Evolutionary conservation across 192 early-diverging fungal species (phyloP).

Genomic region (Diversispora eburnea): DNA sequence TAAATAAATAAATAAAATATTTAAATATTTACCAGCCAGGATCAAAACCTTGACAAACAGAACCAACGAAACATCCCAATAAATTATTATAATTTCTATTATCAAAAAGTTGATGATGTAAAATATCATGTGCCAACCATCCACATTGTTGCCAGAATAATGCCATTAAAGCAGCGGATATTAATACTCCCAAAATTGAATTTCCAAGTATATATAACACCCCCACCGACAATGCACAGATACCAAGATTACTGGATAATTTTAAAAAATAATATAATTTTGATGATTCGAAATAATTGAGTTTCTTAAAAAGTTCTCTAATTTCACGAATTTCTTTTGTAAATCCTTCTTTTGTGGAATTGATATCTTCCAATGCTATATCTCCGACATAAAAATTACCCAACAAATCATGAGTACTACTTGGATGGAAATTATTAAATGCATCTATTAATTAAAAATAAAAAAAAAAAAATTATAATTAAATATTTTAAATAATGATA

Average conservation of each 20-base stretch:
- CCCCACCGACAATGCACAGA: slow-evolving; percentile 46
- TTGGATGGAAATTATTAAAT: slow-evolving; percentile 76
- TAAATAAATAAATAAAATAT: no score
- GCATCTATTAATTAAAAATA: slow-evolving; percentile 44
- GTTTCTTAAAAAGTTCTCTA: slow-evolving; percentile 45
- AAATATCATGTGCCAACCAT: slow-evolving; percentile 81
- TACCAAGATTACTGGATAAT: slow-evolving; percentile 50
- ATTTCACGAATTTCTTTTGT: slow-evolving; percentile 60
- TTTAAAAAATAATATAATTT: slow-evolving; percentile 70
- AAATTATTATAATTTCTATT: slow-evolving; percentile 60
- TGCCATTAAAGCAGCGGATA: slow-evolving; percentile 57
- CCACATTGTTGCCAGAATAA: slow-evolving; percentile 82
- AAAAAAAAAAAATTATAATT: neutral
- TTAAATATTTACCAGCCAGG: slow-evolving; percentile 56
- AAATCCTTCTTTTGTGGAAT: slow-evolving; percentile 49
- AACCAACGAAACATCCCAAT: slow-evolving; percentile 68
- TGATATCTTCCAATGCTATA: slow-evolving; percentile 47
- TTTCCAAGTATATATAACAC: slow-evolving; percentile 53
- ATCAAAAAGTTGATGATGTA: slow-evolving; percentile 77
- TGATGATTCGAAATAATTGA: slow-evolving; percentile 61
- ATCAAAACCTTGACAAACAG: slow-evolving; percentile 74
- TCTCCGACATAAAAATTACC: slow-evolving; percentile 77
- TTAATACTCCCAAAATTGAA: slow-evolving; percentile 49
- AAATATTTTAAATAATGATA: neutral
- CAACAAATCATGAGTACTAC: slow-evolving; percentile 58